These are phyloP conservation scores for Scutellaria minor DNA, from an alignment of 257 asterid genomes.

Conservation along the genomic window DNA sequence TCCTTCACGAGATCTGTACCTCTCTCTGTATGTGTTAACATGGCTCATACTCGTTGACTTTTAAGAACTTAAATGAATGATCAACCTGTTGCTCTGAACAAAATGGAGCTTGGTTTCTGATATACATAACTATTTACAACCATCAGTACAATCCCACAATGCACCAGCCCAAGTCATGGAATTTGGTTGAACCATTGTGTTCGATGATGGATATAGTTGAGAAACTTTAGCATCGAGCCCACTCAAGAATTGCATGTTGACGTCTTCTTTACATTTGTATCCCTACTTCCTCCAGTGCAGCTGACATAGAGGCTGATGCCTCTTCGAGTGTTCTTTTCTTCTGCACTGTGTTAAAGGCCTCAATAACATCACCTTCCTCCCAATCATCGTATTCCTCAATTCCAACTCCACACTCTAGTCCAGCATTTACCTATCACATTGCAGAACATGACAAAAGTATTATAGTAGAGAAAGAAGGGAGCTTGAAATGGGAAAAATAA, in stretches of 20 bases:
- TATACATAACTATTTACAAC: conserved; percentile 63
- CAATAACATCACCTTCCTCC: conserved; percentile 84
- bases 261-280: conserved; percentile 41
- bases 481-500: not conserved
- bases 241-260: conserved; percentile 18
- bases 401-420: conserved; percentile 96
- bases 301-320: conserved; percentile 95
- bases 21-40: conserved; percentile 46
- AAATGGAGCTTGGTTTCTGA: conserved; percentile 59
- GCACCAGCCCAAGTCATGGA: conserved; percentile 11
- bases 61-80: conserved; percentile 49
- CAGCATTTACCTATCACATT: conserved; percentile 76
- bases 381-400: conserved; percentile 69
- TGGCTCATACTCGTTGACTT: conserved; percentile 37
- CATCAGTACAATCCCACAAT: conserved; percentile 22
- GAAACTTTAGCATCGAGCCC: conserved; percentile 31
- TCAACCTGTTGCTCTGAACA: conserved; percentile 55
- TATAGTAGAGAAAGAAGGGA: not conserved
- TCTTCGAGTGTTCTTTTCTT: conserved; percentile 96
- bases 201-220: not conserved
- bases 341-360: conserved; percentile 77
- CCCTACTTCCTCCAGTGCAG: conserved; percentile 73
- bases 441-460: conserved; percentile 21
- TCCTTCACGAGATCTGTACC: conserved; percentile 24
- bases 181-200: conserved; percentile 24